These are phyloP conservation scores for Suhomyces sp. DNA, from an alignment of 805 yeast species.

Conservation along the genomic window DNA sequence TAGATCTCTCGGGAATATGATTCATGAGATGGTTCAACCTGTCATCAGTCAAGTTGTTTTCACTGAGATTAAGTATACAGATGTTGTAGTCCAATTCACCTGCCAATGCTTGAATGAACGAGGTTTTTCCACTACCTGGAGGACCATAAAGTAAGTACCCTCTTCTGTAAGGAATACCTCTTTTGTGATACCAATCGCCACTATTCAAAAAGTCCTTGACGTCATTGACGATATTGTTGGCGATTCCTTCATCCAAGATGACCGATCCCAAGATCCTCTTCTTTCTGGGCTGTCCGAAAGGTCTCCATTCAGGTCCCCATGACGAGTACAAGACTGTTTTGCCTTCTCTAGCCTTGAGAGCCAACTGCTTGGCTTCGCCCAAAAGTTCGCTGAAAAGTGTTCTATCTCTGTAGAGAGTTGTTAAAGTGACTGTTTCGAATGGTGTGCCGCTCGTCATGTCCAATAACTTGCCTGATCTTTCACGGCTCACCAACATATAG, in stretches of 20 bases:
- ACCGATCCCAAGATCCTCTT: conserved; percentile 85
- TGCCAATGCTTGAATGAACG: conserved; percentile 93
- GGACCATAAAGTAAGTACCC: conserved; percentile 95
- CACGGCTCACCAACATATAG: conserved; percentile 83
- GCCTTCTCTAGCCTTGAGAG: conserved; percentile 80
- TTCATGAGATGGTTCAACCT: conserved; percentile 93
- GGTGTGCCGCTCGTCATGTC: conserved; percentile 92
- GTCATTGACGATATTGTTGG: conserved; percentile 63
- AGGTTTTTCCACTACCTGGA: conserved; percentile 96
- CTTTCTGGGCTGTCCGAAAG: conserved; percentile 92
- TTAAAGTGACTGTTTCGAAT: conserved; percentile 91
- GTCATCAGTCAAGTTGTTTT: conserved; percentile 90
- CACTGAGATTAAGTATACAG: conserved; percentile 87
- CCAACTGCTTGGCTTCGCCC: conserved; percentile 80
- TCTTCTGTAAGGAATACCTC: conserved; percentile 97
- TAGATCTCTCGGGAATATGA: conserved; percentile 87
- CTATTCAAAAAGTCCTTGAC: conserved; percentile 74
- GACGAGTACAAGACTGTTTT: conserved; percentile 91
- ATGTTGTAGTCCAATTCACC: conserved; percentile 95
- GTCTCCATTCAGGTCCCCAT: conserved; percentile 99
- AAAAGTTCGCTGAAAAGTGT: conserved; percentile 65
- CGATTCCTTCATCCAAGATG: conserved; percentile 73
- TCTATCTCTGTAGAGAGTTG: conserved; percentile 83
- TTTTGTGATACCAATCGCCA: conserved; percentile 87
- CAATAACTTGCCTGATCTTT: conserved; percentile 82